These are phyloP conservation scores for Carex littledalei DNA, from an alignment of 176 grass and related monocot genomes.

Conservation along the genomic window DNA sequence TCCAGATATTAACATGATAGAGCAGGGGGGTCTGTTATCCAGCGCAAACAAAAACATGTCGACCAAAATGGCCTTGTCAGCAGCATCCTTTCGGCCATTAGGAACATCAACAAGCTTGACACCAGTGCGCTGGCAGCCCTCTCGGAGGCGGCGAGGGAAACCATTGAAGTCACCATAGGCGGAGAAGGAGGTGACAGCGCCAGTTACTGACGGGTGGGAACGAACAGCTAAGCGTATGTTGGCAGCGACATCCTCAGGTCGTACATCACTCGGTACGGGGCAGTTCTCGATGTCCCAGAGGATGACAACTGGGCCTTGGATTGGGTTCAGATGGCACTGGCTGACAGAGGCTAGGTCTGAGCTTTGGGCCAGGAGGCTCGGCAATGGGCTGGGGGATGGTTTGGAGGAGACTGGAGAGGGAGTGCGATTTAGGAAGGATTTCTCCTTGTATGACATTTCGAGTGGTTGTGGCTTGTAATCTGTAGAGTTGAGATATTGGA, in stretches of 20 bases:
- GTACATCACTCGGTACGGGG: constrained; percentile 73
- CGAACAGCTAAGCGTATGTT: constrained; percentile 78
- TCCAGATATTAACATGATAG: constrained; percentile 46
- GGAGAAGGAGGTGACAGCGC: constrained; percentile 79
- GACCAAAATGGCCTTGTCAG: constrained; percentile 51
- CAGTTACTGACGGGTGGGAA: constrained; percentile 55
- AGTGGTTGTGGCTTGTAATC: background rate
- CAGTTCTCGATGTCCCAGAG: constrained; percentile 99
- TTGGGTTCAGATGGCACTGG: background rate
- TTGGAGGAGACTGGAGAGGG: constrained; percentile 4
- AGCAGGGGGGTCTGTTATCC: constrained; percentile 39
- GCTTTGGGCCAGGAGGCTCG: background rate
- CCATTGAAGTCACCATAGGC: constrained; percentile 95
- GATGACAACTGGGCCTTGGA: constrained; percentile 64
- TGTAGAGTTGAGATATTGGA: constrained; percentile 17
- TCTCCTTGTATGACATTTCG: constrained; percentile 15
- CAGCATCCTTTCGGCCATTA: constrained; percentile 52
- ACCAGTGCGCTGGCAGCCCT: constrained; percentile 75
- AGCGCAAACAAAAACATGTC: constrained; percentile 55
- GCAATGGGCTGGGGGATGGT: background rate
- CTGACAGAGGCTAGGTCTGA: background rate
- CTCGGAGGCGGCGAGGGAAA: constrained; percentile 81
- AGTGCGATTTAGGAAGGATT: background rate
- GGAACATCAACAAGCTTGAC: constrained; percentile 53
- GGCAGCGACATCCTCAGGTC: constrained; percentile 79